phyloP scores from a whole-genome alignment of 2,329 filamentous ascomycete species.

The Periconia digitata region DNA sequence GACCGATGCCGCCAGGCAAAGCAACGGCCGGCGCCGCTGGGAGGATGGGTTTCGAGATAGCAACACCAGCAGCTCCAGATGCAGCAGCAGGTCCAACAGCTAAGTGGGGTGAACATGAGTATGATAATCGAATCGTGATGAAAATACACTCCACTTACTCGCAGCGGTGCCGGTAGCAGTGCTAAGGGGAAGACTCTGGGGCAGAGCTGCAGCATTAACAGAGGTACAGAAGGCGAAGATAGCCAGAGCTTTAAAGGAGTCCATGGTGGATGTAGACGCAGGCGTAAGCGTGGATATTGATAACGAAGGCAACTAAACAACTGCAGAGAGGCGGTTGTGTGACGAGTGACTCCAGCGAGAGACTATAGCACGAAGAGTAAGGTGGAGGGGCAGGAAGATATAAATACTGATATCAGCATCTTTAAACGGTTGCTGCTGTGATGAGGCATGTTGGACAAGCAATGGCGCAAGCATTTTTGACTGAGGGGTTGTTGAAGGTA shows the following conservation, averaged over 20 bases:
- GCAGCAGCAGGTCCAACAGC: not conserved
- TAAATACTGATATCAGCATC: conserved; percentile 4
- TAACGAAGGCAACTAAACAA: not conserved
- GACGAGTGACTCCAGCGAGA: conserved; percentile 13
- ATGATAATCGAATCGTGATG: not conserved
- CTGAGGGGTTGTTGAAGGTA: conserved; percentile 11
- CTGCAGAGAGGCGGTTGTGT: not conserved
- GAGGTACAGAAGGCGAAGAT: conserved; percentile 14
- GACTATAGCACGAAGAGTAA: conserved; percentile 2
- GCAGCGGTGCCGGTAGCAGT: not conserved
- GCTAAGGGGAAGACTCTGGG: conserved; percentile 5
- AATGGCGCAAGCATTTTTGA: conserved; percentile 11
- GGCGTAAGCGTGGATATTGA: not conserved
- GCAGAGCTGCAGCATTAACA: conserved; percentile 10
- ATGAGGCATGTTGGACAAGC: conserved; percentile 1
- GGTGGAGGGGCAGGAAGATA: not conserved
- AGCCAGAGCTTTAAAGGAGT: conserved; percentile 9
- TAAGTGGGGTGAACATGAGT: not conserved
- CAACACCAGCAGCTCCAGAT: not conserved
- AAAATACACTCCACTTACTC: not conserved
- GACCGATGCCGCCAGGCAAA: not conserved
- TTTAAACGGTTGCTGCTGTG: not conserved
- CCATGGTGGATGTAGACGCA: conserved; percentile 10
- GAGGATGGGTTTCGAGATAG: not conserved
- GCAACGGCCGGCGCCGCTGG: not conserved